Evolutionary conservation across 148 eudicot genomes (phyloP).

Genomic region (Bassia scoparia): DNA sequence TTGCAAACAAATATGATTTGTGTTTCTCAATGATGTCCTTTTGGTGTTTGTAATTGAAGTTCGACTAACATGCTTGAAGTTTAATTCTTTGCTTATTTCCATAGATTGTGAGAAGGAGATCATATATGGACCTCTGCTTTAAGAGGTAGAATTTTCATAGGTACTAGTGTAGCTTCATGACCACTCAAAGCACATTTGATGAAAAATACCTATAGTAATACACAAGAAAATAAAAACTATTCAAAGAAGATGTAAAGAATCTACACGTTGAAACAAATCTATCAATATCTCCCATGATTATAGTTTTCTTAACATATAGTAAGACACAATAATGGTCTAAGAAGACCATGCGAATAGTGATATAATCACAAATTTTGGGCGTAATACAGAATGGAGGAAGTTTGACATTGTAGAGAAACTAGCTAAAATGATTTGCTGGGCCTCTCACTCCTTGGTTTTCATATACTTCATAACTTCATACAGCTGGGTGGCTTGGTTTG

Average conservation of each 20-base stretch:
- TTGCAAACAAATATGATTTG: not conserved
- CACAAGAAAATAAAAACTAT: too few species aligned
- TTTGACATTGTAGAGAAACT: too few species aligned
- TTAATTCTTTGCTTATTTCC: not conserved
- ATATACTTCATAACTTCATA: not conserved
- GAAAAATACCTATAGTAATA: too few species aligned
- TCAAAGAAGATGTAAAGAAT: too few species aligned
- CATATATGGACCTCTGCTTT: not conserved
- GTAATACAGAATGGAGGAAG: too few species aligned
- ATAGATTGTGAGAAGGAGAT: not conserved
- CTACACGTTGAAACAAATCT: too few species aligned
- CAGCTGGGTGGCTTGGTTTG: not conserved
- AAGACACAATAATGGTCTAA: too few species aligned
- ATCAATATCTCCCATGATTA: too few species aligned
- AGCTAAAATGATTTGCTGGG: not conserved
- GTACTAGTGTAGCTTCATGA: not conserved
- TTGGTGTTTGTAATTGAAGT: not conserved
- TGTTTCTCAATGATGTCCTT: not conserved
- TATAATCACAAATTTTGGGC: too few species aligned
- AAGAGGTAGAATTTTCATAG: not conserved
- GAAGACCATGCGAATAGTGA: too few species aligned
- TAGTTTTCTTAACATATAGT: too few species aligned
- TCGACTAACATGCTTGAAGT: not conserved
- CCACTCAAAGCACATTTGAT: too few species aligned
- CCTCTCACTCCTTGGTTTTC: not conserved